Conservation (phyloP, 2,329 filamentous ascomycete genomes). For the Fusarium concolor region DNA sequence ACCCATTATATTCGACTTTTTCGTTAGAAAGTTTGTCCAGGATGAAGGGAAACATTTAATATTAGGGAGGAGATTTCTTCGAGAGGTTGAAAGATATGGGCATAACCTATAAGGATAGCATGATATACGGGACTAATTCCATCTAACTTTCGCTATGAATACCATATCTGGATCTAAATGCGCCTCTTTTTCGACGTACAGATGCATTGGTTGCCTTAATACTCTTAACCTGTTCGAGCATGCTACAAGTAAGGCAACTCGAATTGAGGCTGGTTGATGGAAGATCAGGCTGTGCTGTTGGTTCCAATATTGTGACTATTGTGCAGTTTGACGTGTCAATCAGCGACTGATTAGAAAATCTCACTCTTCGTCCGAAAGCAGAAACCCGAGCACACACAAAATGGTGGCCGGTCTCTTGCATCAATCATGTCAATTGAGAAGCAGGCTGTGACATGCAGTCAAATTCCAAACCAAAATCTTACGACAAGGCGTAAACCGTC, state of each 20-base stretch:
- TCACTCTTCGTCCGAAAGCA: neutral
- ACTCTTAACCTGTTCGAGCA: neutral
- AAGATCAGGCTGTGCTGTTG: conserved; percentile 7
- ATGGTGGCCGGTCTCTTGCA: rapidly evolving
- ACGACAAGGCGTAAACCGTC: no score
- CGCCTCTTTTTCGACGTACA: neutral
- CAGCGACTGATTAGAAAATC: neutral
- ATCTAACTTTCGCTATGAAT: conserved; percentile 4
- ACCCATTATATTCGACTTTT: no score
- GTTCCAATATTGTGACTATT: neutral
- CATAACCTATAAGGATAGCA: no score
- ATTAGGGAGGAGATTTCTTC: no score
- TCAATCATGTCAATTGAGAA: neutral
- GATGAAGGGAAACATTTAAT: no score
- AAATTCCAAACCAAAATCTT: no score
- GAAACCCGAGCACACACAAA: conserved; percentile 9
- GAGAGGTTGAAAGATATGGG: no score
- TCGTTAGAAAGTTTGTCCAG: no score
- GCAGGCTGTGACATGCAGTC: conserved; percentile 1
- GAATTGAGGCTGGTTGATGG: conserved; percentile 4
- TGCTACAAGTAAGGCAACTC: neutral
- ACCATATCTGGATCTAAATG: neutral
- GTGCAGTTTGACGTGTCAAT: conserved; percentile 19
- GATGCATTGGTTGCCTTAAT: neutral
- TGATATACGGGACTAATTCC: no score